Evolutionary conservation across 2,329 filamentous ascomycete species (phyloP), one percentile per base, ranked within the genome.

Genomic region (Penicillium brasilianum): DNA sequence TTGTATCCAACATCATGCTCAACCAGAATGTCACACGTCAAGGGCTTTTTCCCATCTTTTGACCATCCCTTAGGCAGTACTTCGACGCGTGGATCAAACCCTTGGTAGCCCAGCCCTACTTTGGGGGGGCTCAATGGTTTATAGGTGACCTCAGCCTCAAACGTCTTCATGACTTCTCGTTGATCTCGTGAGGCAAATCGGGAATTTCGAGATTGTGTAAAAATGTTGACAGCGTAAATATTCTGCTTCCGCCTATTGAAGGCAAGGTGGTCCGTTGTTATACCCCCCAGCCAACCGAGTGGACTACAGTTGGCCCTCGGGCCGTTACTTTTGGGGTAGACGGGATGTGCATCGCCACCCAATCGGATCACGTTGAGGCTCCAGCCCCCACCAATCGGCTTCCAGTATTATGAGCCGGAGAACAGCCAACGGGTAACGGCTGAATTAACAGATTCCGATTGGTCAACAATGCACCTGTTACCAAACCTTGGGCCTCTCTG

Each of bases 1-100:
- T 68, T 66, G 43, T 83, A 77, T 39, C 77, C 76, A 28, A 82
- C 75, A 64, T 83, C 80, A 59, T 81, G 79, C 8, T 82, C 78
- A 16, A 81, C 66, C 1, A 67, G 69, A 51, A 82, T 81, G 49
- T 79, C 75, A 53, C 70, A 75, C 49, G 69, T 65, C 16, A 78
- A 44, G 11, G 22, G 41, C 9, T 25, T 18, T 65, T 5, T 73
- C 66, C 48, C 72, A 74, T 2, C 74, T 72, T 77, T 72, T 7
- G 73, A 72, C 49, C 75, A 76, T 65, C 75, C 54, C 72, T 74
- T 7, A 67, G 68, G 0, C 11, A 81, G 69, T 4, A 80, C 67
- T 58, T 82, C 79, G 1, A 57, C 55, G n/a, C 22, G 34, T 54
- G 50, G 32, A 25, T 44, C 11, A 14, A 44, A 44, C 3, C n/a